A percentile compares a stretch with the other conserved stretches of the same genome.
Evolutionary conservation across 257 asterid species (phyloP).

Genomic region (Fraxinus cuspidata): DNA sequence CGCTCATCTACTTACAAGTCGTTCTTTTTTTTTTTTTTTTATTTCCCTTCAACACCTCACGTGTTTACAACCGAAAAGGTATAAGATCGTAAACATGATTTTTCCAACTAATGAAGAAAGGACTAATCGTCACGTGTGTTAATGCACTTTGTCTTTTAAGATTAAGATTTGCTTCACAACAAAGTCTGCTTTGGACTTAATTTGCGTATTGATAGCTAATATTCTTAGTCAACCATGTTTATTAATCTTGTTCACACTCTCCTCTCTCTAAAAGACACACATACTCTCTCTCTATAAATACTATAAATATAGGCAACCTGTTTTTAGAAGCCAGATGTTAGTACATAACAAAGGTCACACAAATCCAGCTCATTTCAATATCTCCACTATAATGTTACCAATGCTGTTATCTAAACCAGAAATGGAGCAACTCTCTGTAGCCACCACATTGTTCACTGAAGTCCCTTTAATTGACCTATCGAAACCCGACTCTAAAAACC

Average conservation of each 20-base stretch:
- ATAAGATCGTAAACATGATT: too few relatives aligned
- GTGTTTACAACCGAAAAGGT: too few relatives aligned
- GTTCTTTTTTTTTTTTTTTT: too few relatives aligned
- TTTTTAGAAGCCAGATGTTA: not conserved
- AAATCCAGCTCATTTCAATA: not conserved
- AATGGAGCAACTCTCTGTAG: slow-evolving; percentile 4
- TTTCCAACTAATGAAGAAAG: too few relatives aligned
- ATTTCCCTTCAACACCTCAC: too few relatives aligned
- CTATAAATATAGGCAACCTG: not conserved
- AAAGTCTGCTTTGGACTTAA: not conserved
- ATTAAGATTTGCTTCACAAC: not conserved
- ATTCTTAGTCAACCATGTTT: not conserved
- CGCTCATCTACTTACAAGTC: too few relatives aligned
- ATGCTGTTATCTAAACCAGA: slow-evolving; percentile 16
- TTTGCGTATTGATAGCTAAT: not conserved
- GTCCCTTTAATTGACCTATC: slow-evolving; percentile 10
- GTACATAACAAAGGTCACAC: not conserved
- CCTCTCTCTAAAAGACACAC: not conserved
- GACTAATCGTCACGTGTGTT: not conserved
- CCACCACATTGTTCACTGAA: not conserved
- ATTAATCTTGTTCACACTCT: not conserved
- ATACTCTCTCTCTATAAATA: not conserved
- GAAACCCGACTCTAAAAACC: slow-evolving; percentile 8
- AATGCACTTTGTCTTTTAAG: not conserved
- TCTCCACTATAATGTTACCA: not conserved